phyloP scores from a whole-genome alignment of 108 stramenopile genomes.

The Aurantiochytrium sp. region DNA sequence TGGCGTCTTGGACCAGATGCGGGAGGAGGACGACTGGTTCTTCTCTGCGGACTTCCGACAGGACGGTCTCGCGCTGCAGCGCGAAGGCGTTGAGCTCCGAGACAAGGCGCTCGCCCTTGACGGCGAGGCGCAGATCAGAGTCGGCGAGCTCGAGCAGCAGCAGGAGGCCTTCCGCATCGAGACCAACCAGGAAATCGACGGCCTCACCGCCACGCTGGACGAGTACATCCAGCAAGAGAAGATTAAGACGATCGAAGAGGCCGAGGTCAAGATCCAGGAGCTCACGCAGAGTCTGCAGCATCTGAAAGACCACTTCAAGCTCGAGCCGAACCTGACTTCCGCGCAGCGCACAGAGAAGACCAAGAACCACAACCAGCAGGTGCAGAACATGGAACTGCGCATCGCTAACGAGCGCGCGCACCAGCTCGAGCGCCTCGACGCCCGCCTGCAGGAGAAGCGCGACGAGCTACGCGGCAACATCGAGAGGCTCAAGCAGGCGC shows the following conservation, averaged over 20 bases:
- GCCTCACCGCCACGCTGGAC: constrained; percentile 49
- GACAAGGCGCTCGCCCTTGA: background rate
- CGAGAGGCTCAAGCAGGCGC: constrained; percentile 44
- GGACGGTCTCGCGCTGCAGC: constrained; percentile 40
- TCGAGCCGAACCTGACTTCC: constrained; percentile 41
- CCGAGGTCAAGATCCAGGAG: constrained; percentile 47
- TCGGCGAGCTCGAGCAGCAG: constrained; percentile 28
- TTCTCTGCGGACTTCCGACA: constrained; percentile 56
- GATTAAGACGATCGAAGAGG: constrained; percentile 32
- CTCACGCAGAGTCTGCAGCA: constrained; percentile 50
- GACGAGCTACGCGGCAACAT: constrained; percentile 46
- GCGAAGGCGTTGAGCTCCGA: background rate
- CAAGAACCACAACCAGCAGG: constrained; percentile 44
- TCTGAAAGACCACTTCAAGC: constrained; percentile 37
- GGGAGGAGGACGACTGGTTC: constrained; percentile 61
- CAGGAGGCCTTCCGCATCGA: constrained; percentile 38
- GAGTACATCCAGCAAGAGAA: constrained; percentile 42
- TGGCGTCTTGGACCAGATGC: constrained; percentile 31
- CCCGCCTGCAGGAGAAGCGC: constrained; percentile 25
- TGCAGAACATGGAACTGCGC: constrained; percentile 47
- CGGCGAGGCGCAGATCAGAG: background rate
- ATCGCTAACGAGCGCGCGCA: constrained; percentile 26
- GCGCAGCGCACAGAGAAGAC: constrained; percentile 40
- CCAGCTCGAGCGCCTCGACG: background rate
- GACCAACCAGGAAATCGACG: constrained; percentile 54